Percentiles rank a stretch among this genome's conserved stretches.
Evolutionary conservation across 306 rosid genomes (phyloP).

Genomic region (Medicago lupulina): DNA sequence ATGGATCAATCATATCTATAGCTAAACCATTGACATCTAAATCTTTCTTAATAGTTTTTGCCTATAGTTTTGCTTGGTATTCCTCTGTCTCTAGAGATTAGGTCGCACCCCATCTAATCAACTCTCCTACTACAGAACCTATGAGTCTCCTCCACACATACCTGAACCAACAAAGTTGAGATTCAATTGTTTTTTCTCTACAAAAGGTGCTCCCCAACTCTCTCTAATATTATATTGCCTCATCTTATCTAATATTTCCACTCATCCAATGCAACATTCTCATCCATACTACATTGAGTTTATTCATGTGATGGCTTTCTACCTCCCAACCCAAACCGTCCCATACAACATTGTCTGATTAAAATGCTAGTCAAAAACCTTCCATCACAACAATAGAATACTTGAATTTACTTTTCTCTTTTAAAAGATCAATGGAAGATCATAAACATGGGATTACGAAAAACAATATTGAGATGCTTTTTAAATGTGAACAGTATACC

Average conservation of each 20-base stretch:
- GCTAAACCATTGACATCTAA: not conserved
- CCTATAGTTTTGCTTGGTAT: not conserved
- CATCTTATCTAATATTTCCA: not conserved
- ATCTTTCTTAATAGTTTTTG: not conserved
- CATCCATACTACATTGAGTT: not conserved
- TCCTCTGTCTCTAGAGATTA: not conserved
- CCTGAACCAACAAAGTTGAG: not conserved
- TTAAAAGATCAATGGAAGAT: not conserved
- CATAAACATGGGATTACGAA: constrained; percentile 10
- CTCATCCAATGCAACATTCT: not conserved
- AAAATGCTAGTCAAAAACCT: constrained; percentile 25
- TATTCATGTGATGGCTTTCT: not conserved
- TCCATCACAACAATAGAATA: constrained; percentile 17
- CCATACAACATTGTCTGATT: constrained; percentile 3
- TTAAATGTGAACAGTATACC: constrained; percentile 55
- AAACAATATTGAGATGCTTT: constrained; percentile 31
- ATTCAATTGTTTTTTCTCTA: not conserved
- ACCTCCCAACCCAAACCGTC: not conserved
- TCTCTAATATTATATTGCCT: not conserved
- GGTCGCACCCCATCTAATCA: not conserved
- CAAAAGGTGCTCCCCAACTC: not conserved
- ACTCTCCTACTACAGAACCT: not conserved
- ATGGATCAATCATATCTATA: not conserved
- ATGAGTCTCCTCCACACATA: not conserved
- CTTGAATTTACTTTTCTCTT: not conserved